Conservation (phyloP, 2,329 filamentous ascomycete species). For the Neocatenulostroma microsporum region DNA sequence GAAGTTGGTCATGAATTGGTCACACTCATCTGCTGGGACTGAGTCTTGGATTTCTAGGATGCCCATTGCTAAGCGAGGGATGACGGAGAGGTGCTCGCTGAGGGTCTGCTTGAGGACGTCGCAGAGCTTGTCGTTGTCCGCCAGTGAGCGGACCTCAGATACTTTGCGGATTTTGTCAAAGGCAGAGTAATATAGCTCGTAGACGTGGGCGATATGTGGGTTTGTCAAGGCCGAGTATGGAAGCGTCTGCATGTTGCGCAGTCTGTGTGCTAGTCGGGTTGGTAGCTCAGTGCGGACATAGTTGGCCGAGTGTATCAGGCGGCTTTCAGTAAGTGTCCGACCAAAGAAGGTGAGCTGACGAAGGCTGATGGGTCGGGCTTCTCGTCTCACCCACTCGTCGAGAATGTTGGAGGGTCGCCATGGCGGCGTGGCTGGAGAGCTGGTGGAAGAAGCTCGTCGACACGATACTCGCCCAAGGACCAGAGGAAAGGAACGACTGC, state of each 20-base stretch:
- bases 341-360: conserved; percentile 97
- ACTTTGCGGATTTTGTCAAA: conserved; percentile 85
- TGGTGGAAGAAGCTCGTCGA: too few species aligned
- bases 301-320: conserved; percentile 89
- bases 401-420: conserved; percentile 53
- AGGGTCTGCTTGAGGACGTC: conserved; percentile 70
- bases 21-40: conserved; percentile 72
- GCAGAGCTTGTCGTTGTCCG: conserved; percentile 87
- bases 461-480: too few species aligned
- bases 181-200: conserved; percentile 94
- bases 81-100: conserved; percentile 82
- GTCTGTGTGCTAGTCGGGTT: conserved; percentile 79
- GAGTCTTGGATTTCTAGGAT: conserved; percentile 82
- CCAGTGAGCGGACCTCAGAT: conserved; percentile 71
- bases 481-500: too few species aligned
- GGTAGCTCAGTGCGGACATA: conserved; percentile 94
- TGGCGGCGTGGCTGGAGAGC: conserved; percentile 45
- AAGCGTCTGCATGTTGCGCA: conserved; percentile 93
- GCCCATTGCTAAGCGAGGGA: conserved; percentile 89
- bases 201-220: conserved; percentile 84
- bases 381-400: conserved; percentile 78
- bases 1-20: conserved; percentile 92
- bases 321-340: conserved; percentile 78
- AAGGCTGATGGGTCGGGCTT: conserved; percentile 90
- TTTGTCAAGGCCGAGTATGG: conserved; percentile 97